phyloP scores from a whole-genome alignment of 179 eudicot species.

The Beta macrorhiza region DNA sequence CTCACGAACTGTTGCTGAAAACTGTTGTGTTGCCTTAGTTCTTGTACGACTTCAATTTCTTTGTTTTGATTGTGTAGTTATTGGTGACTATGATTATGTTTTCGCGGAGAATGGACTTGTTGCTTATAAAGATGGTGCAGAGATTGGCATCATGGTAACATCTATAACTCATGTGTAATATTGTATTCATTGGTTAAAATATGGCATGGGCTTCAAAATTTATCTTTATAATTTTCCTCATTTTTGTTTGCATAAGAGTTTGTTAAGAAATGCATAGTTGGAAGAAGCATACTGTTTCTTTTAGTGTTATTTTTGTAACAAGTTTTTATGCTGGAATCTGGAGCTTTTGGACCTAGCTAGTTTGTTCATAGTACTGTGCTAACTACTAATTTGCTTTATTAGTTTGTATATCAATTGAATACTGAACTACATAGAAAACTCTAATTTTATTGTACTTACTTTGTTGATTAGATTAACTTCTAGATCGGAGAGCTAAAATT shows the following conservation, averaged over 20 bases:
- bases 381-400: background rate
- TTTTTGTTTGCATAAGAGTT: background rate
- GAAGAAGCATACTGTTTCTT: background rate
- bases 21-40: background rate
- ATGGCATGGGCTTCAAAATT: background rate
- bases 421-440: background rate
- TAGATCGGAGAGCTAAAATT: background rate
- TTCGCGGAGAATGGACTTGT: slow-evolving; percentile 97
- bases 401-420: background rate
- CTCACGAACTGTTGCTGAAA: background rate
- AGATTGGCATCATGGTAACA: slow-evolving; percentile 76
- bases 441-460: too few species aligned
- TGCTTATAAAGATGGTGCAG: slow-evolving; percentile 72
- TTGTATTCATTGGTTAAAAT: background rate
- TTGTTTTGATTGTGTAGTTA: slow-evolving; percentile 37
- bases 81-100: slow-evolving; percentile 74
- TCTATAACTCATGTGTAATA: slow-evolving; percentile 6
- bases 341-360: background rate
- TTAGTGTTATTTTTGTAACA: background rate
- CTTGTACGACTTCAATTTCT: background rate
- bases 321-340: background rate
- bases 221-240: background rate
- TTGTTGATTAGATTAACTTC: too few species aligned
- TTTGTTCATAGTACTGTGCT: background rate
- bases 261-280: background rate